These are phyloP conservation scores for Galerina sulciceps DNA, from an alignment of 768 basidiomycete species.

Conservation along the genomic window DNA sequence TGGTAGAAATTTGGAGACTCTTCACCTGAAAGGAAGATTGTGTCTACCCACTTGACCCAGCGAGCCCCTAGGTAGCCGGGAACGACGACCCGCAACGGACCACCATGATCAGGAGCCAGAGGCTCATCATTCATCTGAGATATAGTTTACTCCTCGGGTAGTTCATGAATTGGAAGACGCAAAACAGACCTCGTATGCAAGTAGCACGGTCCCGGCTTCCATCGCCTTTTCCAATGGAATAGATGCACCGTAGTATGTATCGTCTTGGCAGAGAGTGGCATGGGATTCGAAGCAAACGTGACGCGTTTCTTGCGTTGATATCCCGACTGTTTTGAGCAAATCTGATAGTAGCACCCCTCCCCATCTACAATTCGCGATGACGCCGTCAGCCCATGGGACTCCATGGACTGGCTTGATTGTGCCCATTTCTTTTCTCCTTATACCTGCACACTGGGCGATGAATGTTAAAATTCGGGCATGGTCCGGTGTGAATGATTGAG, in stretches of 20 bases:
- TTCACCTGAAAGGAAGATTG: constrained; percentile 50
- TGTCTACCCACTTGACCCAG: constrained; percentile 80
- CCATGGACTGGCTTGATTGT: constrained; percentile 59
- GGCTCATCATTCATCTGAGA: constrained; percentile 67
- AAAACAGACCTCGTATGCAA: constrained; percentile 61
- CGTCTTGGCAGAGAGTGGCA: constrained; percentile 65
- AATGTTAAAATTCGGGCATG: constrained; percentile 1
- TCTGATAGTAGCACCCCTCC: constrained; percentile 62
- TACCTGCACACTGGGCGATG: constrained; percentile 60
- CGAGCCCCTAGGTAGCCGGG: constrained; percentile 72
- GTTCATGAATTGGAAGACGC: neutral
- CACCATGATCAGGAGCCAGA: constrained; percentile 64
- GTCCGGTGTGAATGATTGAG: neutral
- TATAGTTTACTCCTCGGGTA: too few relatives aligned
- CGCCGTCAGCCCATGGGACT: constrained; percentile 68
- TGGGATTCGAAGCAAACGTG: constrained; percentile 69
- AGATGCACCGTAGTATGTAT: constrained; percentile 65
- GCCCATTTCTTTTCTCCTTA: constrained; percentile 68
- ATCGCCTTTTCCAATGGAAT: constrained; percentile 58
- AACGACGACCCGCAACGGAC: constrained; percentile 67
- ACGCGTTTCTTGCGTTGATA: constrained; percentile 33
- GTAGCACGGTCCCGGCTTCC: constrained; percentile 54
- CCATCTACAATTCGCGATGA: constrained; percentile 74
- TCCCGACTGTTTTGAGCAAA: constrained; percentile 50
- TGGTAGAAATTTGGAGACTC: constrained; percentile 77